These are phyloP conservation scores for Ogataea allantospora DNA, from an alignment of 805 yeast genomes.

Conservation along the genomic window DNA sequence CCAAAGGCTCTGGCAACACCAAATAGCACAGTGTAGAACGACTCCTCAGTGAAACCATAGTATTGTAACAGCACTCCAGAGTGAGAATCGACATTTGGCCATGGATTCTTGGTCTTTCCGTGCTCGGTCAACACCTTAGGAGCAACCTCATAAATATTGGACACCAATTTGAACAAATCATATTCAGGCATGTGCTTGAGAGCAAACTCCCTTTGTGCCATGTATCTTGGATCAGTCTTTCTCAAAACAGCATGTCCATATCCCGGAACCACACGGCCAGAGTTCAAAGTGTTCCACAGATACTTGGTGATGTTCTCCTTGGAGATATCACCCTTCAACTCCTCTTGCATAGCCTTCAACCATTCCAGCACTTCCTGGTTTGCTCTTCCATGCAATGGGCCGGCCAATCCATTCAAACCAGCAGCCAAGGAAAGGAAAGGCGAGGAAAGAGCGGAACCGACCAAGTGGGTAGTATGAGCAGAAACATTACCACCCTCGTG, in stretches of 20 bases:
- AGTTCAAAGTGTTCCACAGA: conserved; percentile 74
- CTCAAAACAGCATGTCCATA: conserved; percentile 87
- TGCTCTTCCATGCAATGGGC: conserved; percentile 86
- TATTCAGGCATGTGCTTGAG: conserved; percentile 71
- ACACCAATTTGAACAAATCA: conserved; percentile 74
- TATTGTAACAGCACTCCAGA: conserved; percentile 83
- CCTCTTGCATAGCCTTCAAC: conserved; percentile 65
- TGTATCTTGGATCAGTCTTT: conserved; percentile 86
- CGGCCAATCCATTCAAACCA: conserved; percentile 82
- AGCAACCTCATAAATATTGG: conserved; percentile 77
- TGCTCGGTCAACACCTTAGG: conserved; percentile 78
- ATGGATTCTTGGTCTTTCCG: conserved; percentile 90
- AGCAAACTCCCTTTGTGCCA: conserved; percentile 83
- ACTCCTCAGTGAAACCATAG: conserved; percentile 79
- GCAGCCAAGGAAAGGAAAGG: conserved; percentile 79
- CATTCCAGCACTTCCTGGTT: conserved; percentile 85
- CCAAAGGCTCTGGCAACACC: conserved; percentile 88
- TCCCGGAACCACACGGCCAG: conserved; percentile 87
- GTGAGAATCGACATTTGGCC: conserved; percentile 90
- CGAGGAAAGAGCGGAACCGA: conserved; percentile 77
- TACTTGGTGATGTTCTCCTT: conserved; percentile 69
- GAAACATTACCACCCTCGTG: conserved; percentile 91
- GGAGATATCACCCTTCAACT: conserved; percentile 68
- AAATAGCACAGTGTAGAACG: conserved; percentile 82
- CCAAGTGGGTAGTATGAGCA: conserved; percentile 84